Evolutionary conservation across 768 basidiomycete species (phyloP).

Genomic region (Imleria badia): DNA sequence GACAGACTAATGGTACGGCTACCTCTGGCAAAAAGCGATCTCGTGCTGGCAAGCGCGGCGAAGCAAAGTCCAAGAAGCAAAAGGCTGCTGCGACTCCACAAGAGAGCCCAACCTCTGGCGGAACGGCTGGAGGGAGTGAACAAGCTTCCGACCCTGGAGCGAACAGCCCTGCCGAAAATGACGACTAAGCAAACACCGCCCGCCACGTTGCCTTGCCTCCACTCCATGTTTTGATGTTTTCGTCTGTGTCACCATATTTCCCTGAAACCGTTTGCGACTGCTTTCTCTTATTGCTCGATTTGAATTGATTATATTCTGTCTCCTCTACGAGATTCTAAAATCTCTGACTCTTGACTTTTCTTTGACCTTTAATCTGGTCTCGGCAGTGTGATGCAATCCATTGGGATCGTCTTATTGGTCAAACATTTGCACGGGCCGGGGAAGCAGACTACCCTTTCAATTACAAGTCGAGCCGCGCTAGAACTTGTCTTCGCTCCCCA

Average conservation of each 20-base stretch:
- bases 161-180: slow-evolving; percentile 26
- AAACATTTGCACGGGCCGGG: slow-evolving; percentile 25
- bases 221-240: slow-evolving; percentile 11
- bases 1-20: slow-evolving; percentile 18
- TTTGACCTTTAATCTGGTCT: slow-evolving; percentile 35
- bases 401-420: slow-evolving; percentile 32
- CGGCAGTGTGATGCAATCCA: slow-evolving; percentile 13
- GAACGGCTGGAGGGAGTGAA: slow-evolving; percentile 28
- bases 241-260: slow-evolving; percentile 11
- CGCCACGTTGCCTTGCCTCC: background rate
- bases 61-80: slow-evolving; percentile 33
- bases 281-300: slow-evolving; percentile 10
- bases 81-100: slow-evolving; percentile 18
- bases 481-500: background rate
- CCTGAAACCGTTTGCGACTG: background rate
- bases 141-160: slow-evolving; percentile 23
- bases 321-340: slow-evolving; percentile 20
- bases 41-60: slow-evolving; percentile 31
- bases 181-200: slow-evolving; percentile 16
- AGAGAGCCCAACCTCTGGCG: slow-evolving; percentile 25
- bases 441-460: slow-evolving; percentile 18
- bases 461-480: slow-evolving; percentile 12
- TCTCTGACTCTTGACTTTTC: slow-evolving; percentile 20
- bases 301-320: slow-evolving; percentile 28
- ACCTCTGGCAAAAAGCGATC: slow-evolving; percentile 29